Conservation (phyloP, 2,329 filamentous ascomycete genomes). For the Xylariaceae sp. region DNA sequence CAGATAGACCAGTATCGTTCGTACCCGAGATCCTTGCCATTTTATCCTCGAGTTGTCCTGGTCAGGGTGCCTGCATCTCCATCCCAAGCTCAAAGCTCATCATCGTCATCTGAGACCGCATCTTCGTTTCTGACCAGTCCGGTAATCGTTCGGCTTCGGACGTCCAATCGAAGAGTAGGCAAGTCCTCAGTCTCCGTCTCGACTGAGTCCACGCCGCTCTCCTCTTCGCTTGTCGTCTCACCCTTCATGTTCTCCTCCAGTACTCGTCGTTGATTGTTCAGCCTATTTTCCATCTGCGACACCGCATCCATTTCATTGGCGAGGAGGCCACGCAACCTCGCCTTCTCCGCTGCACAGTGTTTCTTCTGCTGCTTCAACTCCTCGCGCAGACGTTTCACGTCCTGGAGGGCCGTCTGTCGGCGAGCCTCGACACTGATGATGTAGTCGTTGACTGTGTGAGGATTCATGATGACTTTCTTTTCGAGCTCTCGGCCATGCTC, state of each 20-base stretch:
- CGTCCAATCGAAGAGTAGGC: too few species aligned
- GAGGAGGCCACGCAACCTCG: too few species aligned
- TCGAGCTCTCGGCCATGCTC: not conserved
- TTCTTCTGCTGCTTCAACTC: not conserved
- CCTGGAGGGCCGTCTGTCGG: conserved; percentile 1
- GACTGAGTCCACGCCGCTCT: not conserved
- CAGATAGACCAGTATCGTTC: too few species aligned
- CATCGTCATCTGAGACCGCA: too few species aligned
- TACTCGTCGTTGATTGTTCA: not conserved
- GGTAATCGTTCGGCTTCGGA: too few species aligned
- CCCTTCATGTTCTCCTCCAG: not conserved
- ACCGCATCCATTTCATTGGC: not conserved
- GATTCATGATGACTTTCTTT: conserved; percentile 4
- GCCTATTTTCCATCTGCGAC: not conserved
- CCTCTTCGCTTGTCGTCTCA: not conserved
- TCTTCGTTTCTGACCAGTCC: too few species aligned
- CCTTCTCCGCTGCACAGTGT: not conserved
- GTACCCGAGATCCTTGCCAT: too few species aligned
- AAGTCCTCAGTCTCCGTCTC: too few species aligned
- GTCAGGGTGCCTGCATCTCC: too few species aligned
- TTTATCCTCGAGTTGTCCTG: too few species aligned
- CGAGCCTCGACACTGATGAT: conserved; percentile 7
- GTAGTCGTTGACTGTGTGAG: conserved; percentile 3
- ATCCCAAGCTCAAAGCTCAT: too few species aligned
- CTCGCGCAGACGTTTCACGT: not conserved